Base-by-base conservation (phyloP, 148 eudicot species). In the Amaranthus cruentus region DNA sequence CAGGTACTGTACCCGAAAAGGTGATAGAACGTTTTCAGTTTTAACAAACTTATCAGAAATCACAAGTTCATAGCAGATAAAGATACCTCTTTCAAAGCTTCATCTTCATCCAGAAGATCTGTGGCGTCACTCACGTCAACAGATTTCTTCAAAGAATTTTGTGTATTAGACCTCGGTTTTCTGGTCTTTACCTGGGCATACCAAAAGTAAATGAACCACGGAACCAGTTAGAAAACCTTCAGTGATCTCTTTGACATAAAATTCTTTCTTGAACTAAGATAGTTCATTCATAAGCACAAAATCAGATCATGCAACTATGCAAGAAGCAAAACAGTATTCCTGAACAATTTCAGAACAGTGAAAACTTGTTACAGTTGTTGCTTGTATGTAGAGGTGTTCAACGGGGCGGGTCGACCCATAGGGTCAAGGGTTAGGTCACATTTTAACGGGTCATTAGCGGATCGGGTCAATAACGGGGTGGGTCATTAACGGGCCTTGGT, bases 61-160 rank as follows among this genome's bases (percentile, higher is more conserved):
- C 54, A 61, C 9, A 60, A 73, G 6, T 3, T 14, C 38, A 62
- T 9, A 64, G 60, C 50, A 9, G 13, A 68, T 14, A 61, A 42
- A 58, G 2, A 59, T 77, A 91, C 98, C 95, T 85, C 87, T 87
- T 80, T 74, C 66, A 90, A 74, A 74, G 88, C 92, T 66, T 87
- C 90, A 76, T 91, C 96, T 69, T 95, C 97, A 76, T 88, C 89
- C 71, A 77, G 75, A 68, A 78, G 73, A 55, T 68, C 85, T 58
- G 90, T 65, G 51, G 71, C 54, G 21, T 78, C 78, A 28, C 38
- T 28, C 38, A 28, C 38, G 38, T 28, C 38, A 28, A 28, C 10
- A 55, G 42, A 21, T 61, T 83, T 88, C 77, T 83, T 71, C 11
- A 6, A 61, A 49, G 87, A 66, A 15, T 51, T 75, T 76, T 84